phyloP scores from a whole-genome alignment of 78 protist genomes.

The Dictyostelium intermedium region DNA sequence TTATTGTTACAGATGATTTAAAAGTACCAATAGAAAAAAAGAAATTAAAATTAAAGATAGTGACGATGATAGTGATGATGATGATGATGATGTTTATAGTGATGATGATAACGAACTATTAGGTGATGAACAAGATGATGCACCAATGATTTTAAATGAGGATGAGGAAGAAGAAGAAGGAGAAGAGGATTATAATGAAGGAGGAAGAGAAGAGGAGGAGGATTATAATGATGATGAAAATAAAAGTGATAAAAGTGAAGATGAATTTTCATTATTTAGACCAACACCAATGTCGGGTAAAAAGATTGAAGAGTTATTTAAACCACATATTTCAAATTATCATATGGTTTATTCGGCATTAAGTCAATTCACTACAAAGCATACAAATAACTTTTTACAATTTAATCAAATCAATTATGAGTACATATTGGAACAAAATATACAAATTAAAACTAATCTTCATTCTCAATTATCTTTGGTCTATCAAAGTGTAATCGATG shows the following conservation, averaged over 20 bases:
- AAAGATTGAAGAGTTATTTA: neutral
- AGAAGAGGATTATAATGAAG: neutral
- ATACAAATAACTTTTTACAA: conserved; percentile 20
- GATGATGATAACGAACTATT: neutral
- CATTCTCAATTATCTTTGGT: conserved; percentile 9
- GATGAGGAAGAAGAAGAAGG: conserved; percentile 11
- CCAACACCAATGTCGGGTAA: neutral
- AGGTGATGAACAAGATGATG: neutral
- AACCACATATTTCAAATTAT: conserved; percentile 27
- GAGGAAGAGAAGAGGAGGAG: neutral
- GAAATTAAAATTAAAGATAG: neutral
- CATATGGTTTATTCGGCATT: conserved; percentile 45
- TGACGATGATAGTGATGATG: neutral
- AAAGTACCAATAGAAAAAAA: neutral
- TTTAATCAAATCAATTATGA: neutral
- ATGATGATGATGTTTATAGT: neutral
- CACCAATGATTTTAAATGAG: neutral
- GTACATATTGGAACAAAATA: conserved; percentile 19
- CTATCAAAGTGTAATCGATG: neutral
- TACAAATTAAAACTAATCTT: conserved; percentile 40
- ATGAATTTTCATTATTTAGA: neutral
- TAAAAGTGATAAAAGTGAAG: neutral
- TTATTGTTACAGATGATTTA: neutral
- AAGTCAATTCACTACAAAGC: conserved; percentile 17
- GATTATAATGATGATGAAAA: neutral